Conservation (phyloP, 1,284 basidiomycete genomes). For the Cerrena zonata region DNA sequence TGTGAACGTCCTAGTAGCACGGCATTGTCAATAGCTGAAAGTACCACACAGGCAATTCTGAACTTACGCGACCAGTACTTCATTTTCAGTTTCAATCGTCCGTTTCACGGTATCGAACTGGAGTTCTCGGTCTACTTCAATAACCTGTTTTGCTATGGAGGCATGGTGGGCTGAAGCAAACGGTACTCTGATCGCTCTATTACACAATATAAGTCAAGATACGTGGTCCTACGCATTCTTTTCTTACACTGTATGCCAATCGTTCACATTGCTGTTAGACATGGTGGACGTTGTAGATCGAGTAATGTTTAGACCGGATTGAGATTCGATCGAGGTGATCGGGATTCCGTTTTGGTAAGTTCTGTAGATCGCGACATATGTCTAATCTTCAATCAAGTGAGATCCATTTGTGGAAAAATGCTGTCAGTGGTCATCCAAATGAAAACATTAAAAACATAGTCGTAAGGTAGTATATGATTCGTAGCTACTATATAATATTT, state of each 20-base stretch:
- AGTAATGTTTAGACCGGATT: background rate
- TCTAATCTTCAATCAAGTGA: no score
- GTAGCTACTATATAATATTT: no score
- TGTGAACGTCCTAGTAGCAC: constrained; percentile 67
- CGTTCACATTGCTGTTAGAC: constrained; percentile 15
- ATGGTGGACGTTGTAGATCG: constrained; percentile 18
- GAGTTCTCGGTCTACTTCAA: constrained; percentile 81
- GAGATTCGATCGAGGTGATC: background rate
- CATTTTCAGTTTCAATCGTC: constrained; percentile 57
- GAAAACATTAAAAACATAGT: no score
- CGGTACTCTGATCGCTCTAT: constrained; percentile 70
- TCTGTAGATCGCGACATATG: no score
- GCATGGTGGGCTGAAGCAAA: constrained; percentile 72
- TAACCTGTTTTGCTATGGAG: constrained; percentile 68
- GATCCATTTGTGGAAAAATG: no score
- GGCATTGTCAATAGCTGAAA: constrained; percentile 9
- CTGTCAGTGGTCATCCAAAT: no score
- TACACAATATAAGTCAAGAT: background rate
- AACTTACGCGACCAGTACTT: constrained; percentile 63
- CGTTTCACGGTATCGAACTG: constrained; percentile 75
- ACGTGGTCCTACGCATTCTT: background rate
- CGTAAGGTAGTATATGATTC: no score
- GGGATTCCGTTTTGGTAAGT: no score
- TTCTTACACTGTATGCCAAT: constrained; percentile 29
- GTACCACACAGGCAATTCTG: constrained; percentile 16